Evolutionary conservation across 2,329 filamentous ascomycete genomes (phyloP).

Genomic region (Phaeophleospora eucalypticola): DNA sequence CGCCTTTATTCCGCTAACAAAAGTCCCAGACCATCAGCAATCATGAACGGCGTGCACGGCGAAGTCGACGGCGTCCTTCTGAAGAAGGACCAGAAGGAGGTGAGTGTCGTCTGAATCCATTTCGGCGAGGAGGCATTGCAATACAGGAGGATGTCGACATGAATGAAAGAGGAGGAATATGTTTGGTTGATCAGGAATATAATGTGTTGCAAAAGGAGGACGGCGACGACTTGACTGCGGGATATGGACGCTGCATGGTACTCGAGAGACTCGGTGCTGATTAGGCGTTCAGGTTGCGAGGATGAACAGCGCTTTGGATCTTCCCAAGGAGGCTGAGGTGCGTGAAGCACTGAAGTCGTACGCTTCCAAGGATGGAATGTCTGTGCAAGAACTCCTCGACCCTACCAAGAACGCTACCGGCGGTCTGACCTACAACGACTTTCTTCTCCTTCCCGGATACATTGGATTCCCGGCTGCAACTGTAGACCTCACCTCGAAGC

Average conservation of each 20-base stretch:
- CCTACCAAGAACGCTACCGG: conserved; percentile 71
- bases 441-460: conserved; percentile 92
- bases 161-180: conserved; percentile 42
- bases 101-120: too few relatives aligned
- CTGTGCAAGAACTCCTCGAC: conserved; percentile 81
- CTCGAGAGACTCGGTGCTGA: too few relatives aligned
- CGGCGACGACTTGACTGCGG: neutral
- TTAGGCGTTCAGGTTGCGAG: too few relatives aligned
- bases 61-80: conserved; percentile 37
- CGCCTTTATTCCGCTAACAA: conserved; percentile 8
- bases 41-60: conserved; percentile 62
- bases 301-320: too few relatives aligned
- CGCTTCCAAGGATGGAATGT: conserved; percentile 75
- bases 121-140: too few relatives aligned
- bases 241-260: too few relatives aligned
- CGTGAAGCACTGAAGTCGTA: conserved; percentile 60
- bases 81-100: conserved; percentile 31
- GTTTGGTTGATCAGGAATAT: conserved; percentile 45
- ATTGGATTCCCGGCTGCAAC: conserved; percentile 95
- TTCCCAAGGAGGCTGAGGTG: too few relatives aligned
- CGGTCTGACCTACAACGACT: conserved; percentile 97
- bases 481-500: conserved; percentile 80
- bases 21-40: conserved; percentile 49
- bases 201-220: neutral
- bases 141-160: too few relatives aligned